phyloP scores from a whole-genome alignment of 352 stramenopile genomes.

The Globisporangium polare region DNA sequence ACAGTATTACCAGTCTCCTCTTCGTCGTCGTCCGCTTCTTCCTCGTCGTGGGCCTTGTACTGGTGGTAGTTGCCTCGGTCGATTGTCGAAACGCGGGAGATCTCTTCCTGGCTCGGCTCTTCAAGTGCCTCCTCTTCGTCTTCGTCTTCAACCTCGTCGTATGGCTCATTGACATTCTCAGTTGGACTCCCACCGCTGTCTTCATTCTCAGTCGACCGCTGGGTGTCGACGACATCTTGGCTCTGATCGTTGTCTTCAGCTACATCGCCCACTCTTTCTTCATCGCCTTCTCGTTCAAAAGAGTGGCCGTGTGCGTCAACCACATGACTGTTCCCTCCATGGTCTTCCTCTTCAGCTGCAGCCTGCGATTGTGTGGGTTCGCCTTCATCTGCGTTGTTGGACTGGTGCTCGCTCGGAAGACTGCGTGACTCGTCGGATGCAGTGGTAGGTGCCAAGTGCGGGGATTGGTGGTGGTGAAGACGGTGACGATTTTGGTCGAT shows the following conservation, averaged over 20 bases:
- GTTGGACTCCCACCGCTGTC: conserved; percentile 10
- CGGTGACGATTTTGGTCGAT: no score
- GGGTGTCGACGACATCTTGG: not conserved
- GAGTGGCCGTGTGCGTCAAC: no score
- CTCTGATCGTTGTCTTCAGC: not conserved
- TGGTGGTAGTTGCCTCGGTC: conserved; percentile 45
- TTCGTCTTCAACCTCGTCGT: conserved; percentile 16
- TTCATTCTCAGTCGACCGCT: not conserved
- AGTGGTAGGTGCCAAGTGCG: not conserved
- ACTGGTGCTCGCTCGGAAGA: not conserved
- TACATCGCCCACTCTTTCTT: no score
- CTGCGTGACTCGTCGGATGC: not conserved
- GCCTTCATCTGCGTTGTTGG: not conserved
- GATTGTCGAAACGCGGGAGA: conserved; percentile 32
- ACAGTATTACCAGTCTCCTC: conserved; percentile 3
- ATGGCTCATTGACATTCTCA: conserved; percentile 10
- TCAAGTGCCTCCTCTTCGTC: conserved; percentile 18
- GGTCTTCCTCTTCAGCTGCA: not conserved
- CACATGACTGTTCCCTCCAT: not conserved
- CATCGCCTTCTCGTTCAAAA: no score
- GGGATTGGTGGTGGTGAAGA: not conserved
- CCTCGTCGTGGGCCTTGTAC: conserved; percentile 29
- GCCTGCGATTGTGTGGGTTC: not conserved
- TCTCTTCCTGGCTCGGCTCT: conserved; percentile 14
- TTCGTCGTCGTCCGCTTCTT: conserved; percentile 19